Evolutionary conservation across 1,284 basidiomycete species (phyloP).

Genomic region (Rhodotorula sp.): DNA sequence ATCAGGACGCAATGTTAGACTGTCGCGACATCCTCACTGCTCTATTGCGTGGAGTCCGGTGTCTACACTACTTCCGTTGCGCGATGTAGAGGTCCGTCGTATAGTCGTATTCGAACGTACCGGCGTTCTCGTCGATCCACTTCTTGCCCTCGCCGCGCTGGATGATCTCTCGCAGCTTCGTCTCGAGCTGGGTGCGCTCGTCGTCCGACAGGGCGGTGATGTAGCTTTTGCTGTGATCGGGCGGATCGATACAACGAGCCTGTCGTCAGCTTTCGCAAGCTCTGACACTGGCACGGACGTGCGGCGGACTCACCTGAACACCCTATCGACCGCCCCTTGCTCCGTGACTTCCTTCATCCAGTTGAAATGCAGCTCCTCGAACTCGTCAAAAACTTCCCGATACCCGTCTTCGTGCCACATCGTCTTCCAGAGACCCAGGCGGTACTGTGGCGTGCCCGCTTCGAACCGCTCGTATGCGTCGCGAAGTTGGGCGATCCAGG

Average conservation of each 20-base stretch:
- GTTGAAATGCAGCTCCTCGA: neutral
- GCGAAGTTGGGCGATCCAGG: conserved; percentile 40
- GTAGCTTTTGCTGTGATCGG: conserved; percentile 39
- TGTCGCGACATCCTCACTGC: neutral
- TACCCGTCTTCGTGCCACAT: conserved; percentile 31
- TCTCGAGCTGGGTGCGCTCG: conserved; percentile 25
- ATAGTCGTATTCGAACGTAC: conserved; percentile 35
- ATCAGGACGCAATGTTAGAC: too few species aligned
- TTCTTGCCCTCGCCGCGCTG: conserved; percentile 29
- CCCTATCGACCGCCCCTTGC: too few species aligned
- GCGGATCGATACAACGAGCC: too few species aligned
- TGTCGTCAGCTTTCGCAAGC: too few species aligned
- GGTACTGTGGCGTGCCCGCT: conserved; percentile 38
- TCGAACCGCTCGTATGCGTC: conserved; percentile 42
- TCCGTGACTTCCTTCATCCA: too few species aligned
- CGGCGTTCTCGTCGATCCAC: conserved; percentile 40
- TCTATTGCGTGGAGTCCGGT: too few species aligned
- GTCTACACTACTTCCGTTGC: neutral
- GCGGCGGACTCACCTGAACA: too few species aligned
- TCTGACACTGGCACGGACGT: too few species aligned
- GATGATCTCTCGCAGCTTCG: conserved; percentile 25
- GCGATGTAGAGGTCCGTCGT: conserved; percentile 19
- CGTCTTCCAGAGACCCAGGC: conserved; percentile 33
- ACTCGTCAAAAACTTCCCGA: conserved; percentile 8
- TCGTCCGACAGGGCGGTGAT: conserved; percentile 38